phyloP scores from a whole-genome alignment of 108 stramenopile genomes.

The Phaeodactylum tricornutum region DNA sequence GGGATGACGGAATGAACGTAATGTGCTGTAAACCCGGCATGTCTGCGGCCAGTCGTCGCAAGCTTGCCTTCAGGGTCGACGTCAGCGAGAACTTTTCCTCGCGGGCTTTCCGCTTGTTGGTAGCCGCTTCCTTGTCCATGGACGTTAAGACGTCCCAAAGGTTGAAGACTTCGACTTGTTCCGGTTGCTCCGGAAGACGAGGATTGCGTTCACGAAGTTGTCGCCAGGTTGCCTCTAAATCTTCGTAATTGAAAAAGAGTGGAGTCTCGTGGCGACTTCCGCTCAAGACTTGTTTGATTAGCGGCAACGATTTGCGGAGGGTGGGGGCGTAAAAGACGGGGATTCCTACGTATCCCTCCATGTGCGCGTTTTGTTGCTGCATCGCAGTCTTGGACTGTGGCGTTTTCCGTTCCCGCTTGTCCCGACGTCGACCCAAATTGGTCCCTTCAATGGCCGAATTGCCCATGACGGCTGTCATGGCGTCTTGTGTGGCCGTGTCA shows the following conservation, averaged over 20 bases:
- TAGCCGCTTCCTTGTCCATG: conserved; percentile 33
- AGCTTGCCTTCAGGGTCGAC: conserved; percentile 4
- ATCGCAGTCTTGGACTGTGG: conserved; percentile 18
- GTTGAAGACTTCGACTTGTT: conserved; percentile 69
- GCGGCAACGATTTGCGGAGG: conserved; percentile 33
- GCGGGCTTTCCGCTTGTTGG: neutral
- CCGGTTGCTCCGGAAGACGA: conserved; percentile 42
- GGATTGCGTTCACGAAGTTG: conserved; percentile 29
- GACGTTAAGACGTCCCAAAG: conserved; percentile 67
- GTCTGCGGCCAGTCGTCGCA: conserved; percentile 4
- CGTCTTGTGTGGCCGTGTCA: conserved; percentile 34
- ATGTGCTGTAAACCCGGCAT: conserved; percentile 17
- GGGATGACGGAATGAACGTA: conserved; percentile 63
- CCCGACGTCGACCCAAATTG: conserved; percentile 39
- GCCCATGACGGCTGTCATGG: conserved; percentile 21
- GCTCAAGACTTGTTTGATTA: conserved; percentile 31
- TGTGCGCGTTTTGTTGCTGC: conserved; percentile 35
- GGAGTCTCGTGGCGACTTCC: conserved; percentile 36
- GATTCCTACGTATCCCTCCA: conserved; percentile 69
- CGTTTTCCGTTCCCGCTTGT: conserved; percentile 25
- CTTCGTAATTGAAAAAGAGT: conserved; percentile 78
- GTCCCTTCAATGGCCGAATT: conserved; percentile 42
- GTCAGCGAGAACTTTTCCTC: neutral
- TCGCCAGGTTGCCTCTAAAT: conserved; percentile 60
- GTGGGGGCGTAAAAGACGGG: conserved; percentile 68